Conservation (phyloP, 192 early-diverging fungal genomes). For the Podila horticola region DNA sequence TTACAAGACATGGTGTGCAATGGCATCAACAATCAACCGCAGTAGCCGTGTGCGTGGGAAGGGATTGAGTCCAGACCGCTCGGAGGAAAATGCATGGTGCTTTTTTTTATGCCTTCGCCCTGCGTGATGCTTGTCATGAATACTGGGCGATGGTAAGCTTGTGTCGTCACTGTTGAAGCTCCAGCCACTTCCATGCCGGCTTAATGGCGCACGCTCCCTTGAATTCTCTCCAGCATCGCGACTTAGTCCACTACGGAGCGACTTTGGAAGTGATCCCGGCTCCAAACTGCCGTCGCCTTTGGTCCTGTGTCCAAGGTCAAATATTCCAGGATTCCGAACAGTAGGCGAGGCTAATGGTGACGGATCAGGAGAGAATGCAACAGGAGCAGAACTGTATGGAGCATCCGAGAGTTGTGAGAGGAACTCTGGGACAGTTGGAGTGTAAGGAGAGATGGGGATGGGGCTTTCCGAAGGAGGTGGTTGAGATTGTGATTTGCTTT, state of each 20-base stretch:
- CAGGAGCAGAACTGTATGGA: not conserved
- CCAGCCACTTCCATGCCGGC: conserved; percentile 46
- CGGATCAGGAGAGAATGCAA: conserved; percentile 24
- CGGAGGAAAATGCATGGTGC: conserved; percentile 25
- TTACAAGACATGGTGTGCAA: conserved; percentile 67
- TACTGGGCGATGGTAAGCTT: conserved; percentile 23
- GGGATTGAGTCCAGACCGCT: conserved; percentile 20
- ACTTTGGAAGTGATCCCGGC: not conserved
- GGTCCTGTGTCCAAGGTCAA: conserved; percentile 4
- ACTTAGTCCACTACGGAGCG: not conserved
- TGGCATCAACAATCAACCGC: conserved; percentile 64
- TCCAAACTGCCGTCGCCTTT: not conserved
- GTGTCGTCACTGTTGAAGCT: conserved; percentile 49
- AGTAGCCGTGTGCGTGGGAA: conserved; percentile 58
- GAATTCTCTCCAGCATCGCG: not conserved
- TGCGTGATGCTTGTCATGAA: conserved; percentile 18
- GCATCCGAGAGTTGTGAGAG: conserved; percentile 2
- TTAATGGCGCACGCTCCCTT: conserved; percentile 14
- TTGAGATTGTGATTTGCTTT: not conserved
- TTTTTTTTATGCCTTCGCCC: conserved; percentile 28
- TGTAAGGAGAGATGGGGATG: conserved; percentile 21
- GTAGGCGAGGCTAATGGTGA: conserved; percentile 31
- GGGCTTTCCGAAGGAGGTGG: conserved; percentile 22
- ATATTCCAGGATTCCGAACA: conserved; percentile 1
- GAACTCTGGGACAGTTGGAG: conserved; percentile 18